Evolutionary conservation across 164 flowering plant genomes (phyloP).

Genomic region (Umbellularia californica): DNA sequence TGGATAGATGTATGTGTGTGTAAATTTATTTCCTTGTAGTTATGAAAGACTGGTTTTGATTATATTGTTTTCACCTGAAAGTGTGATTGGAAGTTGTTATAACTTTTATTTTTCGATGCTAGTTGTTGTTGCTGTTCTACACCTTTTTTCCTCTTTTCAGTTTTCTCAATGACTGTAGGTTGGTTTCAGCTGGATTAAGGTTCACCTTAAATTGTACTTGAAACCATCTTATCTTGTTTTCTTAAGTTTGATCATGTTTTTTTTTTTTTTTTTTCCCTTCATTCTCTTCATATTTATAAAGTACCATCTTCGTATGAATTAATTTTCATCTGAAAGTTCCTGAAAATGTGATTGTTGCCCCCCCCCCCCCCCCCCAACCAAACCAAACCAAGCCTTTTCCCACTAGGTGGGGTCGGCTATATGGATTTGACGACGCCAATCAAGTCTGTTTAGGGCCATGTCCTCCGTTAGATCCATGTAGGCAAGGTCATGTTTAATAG

Average conservation of each 20-base stretch:
- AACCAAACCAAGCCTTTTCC: no score
- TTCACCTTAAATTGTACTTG: not conserved
- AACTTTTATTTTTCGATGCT: not conserved
- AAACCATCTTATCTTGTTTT: not conserved
- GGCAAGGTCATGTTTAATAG: no score
- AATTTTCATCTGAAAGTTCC: slow-evolving; percentile 25
- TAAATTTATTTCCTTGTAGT: not conserved
- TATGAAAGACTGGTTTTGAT: not conserved
- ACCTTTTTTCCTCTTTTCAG: not conserved
- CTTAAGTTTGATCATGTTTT: not conserved
- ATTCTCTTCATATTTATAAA: not conserved
- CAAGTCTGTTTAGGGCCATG: no score
- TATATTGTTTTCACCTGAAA: not conserved
- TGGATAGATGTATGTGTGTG: not conserved
- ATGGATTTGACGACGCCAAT: no score
- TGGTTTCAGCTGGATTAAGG: not conserved
- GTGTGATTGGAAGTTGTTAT: not conserved
- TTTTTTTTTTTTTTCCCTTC: not conserved
- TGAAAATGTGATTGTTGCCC: slow-evolving; percentile 61
- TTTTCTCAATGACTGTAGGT: not conserved
- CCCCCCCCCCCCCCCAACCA: no score
- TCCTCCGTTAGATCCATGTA: no score
- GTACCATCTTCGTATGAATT: not conserved
- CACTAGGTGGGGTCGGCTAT: no score
- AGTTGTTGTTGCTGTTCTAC: not conserved